Evolutionary conservation across 805 yeast species (phyloP).

Genomic region (Saturnispora sekii): DNA sequence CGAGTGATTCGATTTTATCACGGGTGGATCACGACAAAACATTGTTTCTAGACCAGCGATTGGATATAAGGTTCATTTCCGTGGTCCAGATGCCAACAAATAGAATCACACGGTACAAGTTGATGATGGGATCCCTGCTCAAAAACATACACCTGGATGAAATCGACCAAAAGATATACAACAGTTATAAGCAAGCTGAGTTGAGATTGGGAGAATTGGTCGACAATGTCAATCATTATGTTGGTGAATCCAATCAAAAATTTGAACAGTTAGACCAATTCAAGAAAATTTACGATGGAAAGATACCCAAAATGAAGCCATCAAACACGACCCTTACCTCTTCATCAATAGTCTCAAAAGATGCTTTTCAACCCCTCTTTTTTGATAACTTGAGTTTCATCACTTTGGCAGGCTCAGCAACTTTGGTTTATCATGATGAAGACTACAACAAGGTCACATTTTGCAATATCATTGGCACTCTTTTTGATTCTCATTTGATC

Average conservation of each 20-base stretch:
- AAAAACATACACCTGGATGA: conserved; percentile 20
- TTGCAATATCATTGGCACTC: conserved; percentile 28
- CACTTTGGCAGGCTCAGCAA: conserved; percentile 34
- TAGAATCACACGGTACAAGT: conserved; percentile 39
- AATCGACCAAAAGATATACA: conserved; percentile 15
- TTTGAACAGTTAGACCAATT: conserved; percentile 14
- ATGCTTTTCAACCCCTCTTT: conserved; percentile 19
- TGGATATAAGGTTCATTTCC: conserved; percentile 46
- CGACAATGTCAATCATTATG: conserved; percentile 18
- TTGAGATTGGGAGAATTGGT: conserved; percentile 15
- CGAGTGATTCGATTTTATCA: conserved; percentile 23
- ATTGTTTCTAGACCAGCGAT: conserved; percentile 29
- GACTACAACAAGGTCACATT: conserved; percentile 8
- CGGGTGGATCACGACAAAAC: conserved; percentile 10
- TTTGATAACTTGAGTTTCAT: conserved; percentile 40
- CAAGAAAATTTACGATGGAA: conserved; percentile 11
- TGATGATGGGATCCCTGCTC: conserved; percentile 36
- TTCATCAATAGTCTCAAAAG: background rate
- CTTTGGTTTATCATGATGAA: conserved; percentile 30
- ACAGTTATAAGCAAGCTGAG: conserved; percentile 19
- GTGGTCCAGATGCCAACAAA: conserved; percentile 45
- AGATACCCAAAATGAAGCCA: background rate
- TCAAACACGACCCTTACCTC: background rate
- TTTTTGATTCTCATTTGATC: conserved; percentile 45
- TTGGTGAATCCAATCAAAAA: conserved; percentile 15